Percentiles rank a stretch among this genome's conserved stretches.
phyloP scores from a whole-genome alignment of 2,329 filamentous ascomycete genomes.

The Colletotrichum paranaense region DNA sequence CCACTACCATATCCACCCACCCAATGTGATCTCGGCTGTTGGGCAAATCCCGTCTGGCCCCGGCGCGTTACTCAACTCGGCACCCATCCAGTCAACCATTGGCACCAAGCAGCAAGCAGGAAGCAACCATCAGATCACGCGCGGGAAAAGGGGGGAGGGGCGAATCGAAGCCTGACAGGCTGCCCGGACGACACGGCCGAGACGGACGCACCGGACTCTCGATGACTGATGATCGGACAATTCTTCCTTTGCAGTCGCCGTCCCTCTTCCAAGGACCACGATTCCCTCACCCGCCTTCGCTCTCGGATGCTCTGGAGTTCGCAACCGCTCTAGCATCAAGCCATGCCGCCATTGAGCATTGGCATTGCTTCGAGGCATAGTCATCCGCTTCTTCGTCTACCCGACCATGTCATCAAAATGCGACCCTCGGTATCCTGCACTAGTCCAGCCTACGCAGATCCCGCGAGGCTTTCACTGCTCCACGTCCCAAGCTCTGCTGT shows the following conservation, averaged over 20 bases:
- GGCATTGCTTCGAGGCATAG: neutral
- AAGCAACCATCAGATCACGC: conserved; percentile 1
- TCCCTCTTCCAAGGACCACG: neutral
- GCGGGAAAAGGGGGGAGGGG: conserved; percentile 22
- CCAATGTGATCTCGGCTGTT: conserved; percentile 20
- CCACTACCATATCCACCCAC: conserved; percentile 8
- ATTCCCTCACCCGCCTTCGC: neutral
- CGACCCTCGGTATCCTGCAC: neutral
- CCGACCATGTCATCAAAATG: neutral
- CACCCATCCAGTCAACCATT: neutral
- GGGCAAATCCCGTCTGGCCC: conserved; percentile 23
- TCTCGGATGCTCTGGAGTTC: conserved; percentile 16
- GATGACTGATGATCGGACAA: conserved; percentile 24
- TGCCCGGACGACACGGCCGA: conserved; percentile 27
- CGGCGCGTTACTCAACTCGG: conserved; percentile 23
- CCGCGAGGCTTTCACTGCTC: neutral
- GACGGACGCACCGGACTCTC: conserved; percentile 17
- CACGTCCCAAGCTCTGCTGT: neutral
- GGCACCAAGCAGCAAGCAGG: neutral
- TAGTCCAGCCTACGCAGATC: conserved; percentile 17
- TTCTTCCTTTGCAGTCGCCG: neutral
- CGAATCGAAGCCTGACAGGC: conserved; percentile 1
- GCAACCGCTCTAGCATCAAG: neutral
- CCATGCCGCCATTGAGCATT: neutral
- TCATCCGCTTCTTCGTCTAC: neutral